These are phyloP conservation scores for Thecamonas trahens DNA, from an alignment of 78 protist species.

Conservation along the genomic window DNA sequence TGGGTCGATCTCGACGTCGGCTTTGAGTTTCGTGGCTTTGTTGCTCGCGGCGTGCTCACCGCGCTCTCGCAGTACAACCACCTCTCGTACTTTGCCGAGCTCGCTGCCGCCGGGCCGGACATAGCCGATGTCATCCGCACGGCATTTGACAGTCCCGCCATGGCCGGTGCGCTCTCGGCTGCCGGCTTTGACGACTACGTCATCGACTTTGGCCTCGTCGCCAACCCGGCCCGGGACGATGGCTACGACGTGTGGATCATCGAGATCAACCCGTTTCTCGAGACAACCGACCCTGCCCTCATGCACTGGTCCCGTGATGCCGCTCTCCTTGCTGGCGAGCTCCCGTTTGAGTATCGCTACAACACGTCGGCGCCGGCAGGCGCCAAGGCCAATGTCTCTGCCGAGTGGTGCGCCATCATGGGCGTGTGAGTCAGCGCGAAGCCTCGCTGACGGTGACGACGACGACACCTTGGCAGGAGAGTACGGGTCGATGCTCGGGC, in stretches of 20 bases:
- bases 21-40: slow-evolving; percentile 37
- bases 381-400: too few relatives aligned
- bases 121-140: neutral
- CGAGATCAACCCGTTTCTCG: slow-evolving; percentile 24
- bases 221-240: too few relatives aligned
- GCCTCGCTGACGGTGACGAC: too few relatives aligned
- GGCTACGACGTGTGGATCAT: slow-evolving; percentile 18
- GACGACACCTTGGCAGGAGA: too few relatives aligned
- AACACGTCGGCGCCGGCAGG: too few relatives aligned
- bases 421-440: too few relatives aligned
- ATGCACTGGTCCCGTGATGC: slow-evolving; percentile 6
- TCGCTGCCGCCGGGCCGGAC: neutral
- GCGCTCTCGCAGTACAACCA: slow-evolving; percentile 25
- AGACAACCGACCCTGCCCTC: slow-evolving; percentile 13
- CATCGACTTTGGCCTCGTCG: slow-evolving; percentile 13
- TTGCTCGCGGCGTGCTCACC: neutral
- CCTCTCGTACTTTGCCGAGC: neutral
- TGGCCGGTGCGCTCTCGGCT: too few relatives aligned
- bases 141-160: neutral
- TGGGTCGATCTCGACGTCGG: slow-evolving; percentile 28
- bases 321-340: neutral
- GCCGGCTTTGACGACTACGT: slow-evolving; percentile 2
- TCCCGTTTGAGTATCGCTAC: neutral
- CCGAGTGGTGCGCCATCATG: too few relatives aligned
- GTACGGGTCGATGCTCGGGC: too few relatives aligned